Conservation (phyloP, 208 protist species). For the Leptomonas seymouri region DNA sequence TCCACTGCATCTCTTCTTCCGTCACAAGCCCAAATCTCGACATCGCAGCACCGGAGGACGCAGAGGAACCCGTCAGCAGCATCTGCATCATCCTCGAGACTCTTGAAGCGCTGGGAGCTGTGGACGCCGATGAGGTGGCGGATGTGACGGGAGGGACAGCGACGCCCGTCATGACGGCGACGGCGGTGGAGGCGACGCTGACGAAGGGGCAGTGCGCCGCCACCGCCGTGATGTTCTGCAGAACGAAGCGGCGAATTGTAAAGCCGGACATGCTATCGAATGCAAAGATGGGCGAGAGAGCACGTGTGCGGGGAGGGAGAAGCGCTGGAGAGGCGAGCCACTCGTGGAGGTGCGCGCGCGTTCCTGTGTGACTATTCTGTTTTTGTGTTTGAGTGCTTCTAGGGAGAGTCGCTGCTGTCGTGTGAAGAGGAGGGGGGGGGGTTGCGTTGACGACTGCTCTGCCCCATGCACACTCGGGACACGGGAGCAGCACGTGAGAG, state of each 20-base stretch:
- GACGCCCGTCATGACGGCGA: constrained; percentile 24
- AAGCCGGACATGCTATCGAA: constrained; percentile 49
- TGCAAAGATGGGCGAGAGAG: not conserved
- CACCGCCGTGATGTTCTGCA: constrained; percentile 76
- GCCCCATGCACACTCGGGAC: no score
- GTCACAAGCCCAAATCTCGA: constrained; percentile 65
- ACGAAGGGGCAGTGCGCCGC: constrained; percentile 58
- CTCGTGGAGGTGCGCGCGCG: no score
- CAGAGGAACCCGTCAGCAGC: constrained; percentile 12
- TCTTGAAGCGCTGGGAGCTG: not conserved
- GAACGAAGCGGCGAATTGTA: constrained; percentile 62
- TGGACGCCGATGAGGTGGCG: not conserved
- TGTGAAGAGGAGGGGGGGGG: no score
- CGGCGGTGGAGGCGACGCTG: constrained; percentile 26
- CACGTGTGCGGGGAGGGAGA: not conserved
- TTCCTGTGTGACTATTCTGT: no score
- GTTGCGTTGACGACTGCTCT: no score
- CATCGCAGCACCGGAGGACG: not conserved
- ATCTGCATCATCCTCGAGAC: constrained; percentile 12
- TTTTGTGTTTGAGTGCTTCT: no score
- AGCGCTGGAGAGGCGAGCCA: not conserved
- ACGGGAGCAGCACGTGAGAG: no score
- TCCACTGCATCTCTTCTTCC: constrained; percentile 69
- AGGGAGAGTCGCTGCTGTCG: no score
- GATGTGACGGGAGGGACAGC: not conserved